A percentile compares a stretch with the other conserved stretches of the same genome.
These are phyloP conservation scores for Neopestalotiopsis clavispora DNA, from an alignment of 2,329 filamentous ascomycete species.

Conservation along the genomic window DNA sequence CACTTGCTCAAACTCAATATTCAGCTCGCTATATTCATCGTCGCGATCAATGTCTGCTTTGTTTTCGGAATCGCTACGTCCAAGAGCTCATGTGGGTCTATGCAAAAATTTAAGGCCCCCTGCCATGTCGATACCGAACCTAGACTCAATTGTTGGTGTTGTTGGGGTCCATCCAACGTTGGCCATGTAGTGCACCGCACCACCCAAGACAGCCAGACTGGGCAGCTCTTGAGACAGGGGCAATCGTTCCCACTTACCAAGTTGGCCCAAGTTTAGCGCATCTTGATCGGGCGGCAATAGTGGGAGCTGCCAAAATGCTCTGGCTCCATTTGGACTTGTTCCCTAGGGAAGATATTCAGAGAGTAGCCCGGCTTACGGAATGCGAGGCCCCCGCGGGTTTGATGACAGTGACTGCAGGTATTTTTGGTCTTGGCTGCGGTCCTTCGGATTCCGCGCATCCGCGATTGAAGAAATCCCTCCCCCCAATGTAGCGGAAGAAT, in stretches of 20 bases:
- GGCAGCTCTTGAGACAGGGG: background rate
- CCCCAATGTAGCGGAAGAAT: background rate
- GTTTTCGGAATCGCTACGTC: background rate
- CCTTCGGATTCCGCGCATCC: background rate
- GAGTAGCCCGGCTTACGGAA: background rate
- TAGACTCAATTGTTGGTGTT: conserved; percentile 23
- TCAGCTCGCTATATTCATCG: background rate
- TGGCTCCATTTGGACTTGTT: background rate
- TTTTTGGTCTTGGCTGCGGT: background rate
- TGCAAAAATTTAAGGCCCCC: background rate
- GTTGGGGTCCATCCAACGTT: conserved; percentile 17
- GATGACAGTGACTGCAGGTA: too few relatives aligned
- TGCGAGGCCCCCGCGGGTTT: conserved; percentile 4
- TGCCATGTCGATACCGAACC: background rate
- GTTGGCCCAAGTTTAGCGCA: background rate
- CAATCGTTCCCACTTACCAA: background rate
- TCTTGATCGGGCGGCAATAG: background rate
- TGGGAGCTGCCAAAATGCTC: background rate
- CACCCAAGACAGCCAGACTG: background rate
- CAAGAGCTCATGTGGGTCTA: background rate
- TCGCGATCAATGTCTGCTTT: background rate
- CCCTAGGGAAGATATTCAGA: background rate
- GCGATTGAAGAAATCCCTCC: background rate
- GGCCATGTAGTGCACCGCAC: background rate
- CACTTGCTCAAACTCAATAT: background rate